phyloP scores from a whole-genome alignment of 805 yeast genomes.

The Maudiozyma saulgeensis region DNA sequence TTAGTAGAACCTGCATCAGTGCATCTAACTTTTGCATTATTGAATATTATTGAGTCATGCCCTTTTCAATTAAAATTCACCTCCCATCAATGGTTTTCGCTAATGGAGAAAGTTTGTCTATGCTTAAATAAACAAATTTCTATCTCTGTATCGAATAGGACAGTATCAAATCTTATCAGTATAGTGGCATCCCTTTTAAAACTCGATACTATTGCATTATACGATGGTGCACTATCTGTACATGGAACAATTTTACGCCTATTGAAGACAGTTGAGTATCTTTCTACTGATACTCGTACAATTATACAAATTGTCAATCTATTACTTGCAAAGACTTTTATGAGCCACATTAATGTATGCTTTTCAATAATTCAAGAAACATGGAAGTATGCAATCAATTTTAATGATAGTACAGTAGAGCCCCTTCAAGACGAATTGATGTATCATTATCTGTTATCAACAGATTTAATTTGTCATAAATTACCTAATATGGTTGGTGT shows the following conservation, averaged over 20 bases:
- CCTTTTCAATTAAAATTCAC: conserved; percentile 18
- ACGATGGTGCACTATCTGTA: conserved; percentile 13
- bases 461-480: conserved; percentile 31
- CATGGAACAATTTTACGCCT: conserved; percentile 14
- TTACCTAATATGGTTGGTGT: conserved; percentile 16
- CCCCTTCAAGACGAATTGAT: conserved; percentile 36
- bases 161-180: conserved; percentile 19
- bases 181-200: conserved; percentile 17
- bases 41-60: conserved; percentile 12
- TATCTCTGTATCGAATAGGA: conserved; percentile 16
- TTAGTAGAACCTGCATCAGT: conserved; percentile 15
- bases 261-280: conserved; percentile 17
- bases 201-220: conserved; percentile 19
- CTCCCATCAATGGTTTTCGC: conserved; percentile 18
- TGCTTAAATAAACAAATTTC: conserved; percentile 10
- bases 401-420: conserved; percentile 36
- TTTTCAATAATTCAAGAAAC: conserved; percentile 33
- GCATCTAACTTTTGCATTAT: conserved; percentile 19
- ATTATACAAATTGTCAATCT: conserved; percentile 39
- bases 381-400: conserved; percentile 26
- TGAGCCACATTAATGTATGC: background rate
- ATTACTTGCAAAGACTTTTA: conserved; percentile 30
- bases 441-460: conserved; percentile 37
- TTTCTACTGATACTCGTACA: conserved; percentile 24
- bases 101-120: conserved; percentile 11